Percentiles rank a stretch among this genome's conserved stretches.
Evolutionary conservation across 805 yeast genomes (phyloP).

Genomic region (Saccharomycodes ludwigii): DNA sequence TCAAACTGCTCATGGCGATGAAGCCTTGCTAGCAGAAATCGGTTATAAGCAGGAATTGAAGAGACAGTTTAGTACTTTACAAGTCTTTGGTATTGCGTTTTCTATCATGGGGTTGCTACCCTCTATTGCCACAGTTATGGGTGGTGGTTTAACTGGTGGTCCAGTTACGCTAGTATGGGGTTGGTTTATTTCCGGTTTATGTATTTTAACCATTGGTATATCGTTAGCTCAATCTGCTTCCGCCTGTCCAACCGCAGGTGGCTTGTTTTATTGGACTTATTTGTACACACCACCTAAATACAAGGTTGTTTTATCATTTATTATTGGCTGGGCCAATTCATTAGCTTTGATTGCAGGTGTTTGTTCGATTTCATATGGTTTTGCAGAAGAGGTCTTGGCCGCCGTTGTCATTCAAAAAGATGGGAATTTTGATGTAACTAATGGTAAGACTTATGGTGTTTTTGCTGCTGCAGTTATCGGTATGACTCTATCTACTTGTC

Average conservation of each 20-base stretch:
- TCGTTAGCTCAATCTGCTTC: slow-evolving; percentile 57
- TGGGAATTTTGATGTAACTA: slow-evolving; percentile 42
- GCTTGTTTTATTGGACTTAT: slow-evolving; percentile 57
- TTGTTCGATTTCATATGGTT: slow-evolving; percentile 60
- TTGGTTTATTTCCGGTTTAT: slow-evolving; percentile 43
- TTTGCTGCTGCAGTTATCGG: slow-evolving; percentile 47
- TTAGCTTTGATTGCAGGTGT: slow-evolving; percentile 55
- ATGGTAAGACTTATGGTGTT: slow-evolving; percentile 48
- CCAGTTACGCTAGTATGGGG: slow-evolving; percentile 57
- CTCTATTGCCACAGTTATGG: slow-evolving; percentile 44
- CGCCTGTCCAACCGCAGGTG: slow-evolving; percentile 67
- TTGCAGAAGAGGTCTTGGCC: slow-evolving; percentile 46
- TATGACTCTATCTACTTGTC: slow-evolving; percentile 40
- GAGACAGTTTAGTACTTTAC: slow-evolving; percentile 47
- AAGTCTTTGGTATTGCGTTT: slow-evolving; percentile 61
- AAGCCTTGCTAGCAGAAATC: slow-evolving; percentile 25
- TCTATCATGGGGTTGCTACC: slow-evolving; percentile 64
- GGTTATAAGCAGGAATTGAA: slow-evolving; percentile 62
- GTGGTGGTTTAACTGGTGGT: slow-evolving; percentile 46
- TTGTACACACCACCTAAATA: slow-evolving; percentile 46
- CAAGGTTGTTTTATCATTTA: slow-evolving; percentile 42
- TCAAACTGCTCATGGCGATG: slow-evolving; percentile 11
- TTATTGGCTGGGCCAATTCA: slow-evolving; percentile 58
- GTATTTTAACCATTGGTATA: slow-evolving; percentile 45
- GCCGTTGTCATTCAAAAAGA: slow-evolving; percentile 43